Percentiles rank a stretch among this genome's conserved stretches.
Conservation (phyloP, 768 basidiomycete species). For the Boletus sp. region DNA sequence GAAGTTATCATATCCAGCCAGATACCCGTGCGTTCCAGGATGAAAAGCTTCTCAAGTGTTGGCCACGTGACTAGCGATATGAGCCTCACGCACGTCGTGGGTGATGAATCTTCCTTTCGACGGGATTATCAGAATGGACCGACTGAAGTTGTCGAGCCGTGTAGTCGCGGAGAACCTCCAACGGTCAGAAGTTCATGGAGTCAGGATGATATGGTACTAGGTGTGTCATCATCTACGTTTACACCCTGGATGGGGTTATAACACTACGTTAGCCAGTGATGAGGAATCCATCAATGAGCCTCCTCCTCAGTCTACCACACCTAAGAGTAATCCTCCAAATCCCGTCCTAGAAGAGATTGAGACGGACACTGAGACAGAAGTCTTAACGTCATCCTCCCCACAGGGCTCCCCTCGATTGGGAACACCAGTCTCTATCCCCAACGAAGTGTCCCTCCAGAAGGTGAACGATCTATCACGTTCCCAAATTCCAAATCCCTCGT, state of each 20-base stretch:
- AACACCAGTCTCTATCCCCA: background rate
- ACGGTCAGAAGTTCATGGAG: constrained; percentile 8
- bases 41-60: constrained; percentile 27
- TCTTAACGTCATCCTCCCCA: constrained; percentile 21
- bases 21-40: constrained; percentile 44
- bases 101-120: constrained; percentile 22
- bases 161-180: constrained; percentile 22
- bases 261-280: constrained; percentile 35
- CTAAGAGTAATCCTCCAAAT: constrained; percentile 18
- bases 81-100: constrained; percentile 23
- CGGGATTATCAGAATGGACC: constrained; percentile 26
- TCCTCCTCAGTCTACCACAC: constrained; percentile 26
- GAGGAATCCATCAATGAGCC: constrained; percentile 29
- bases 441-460: constrained; percentile 18
- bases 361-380: constrained; percentile 28
- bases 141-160: constrained; percentile 28
- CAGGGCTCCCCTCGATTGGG: constrained; percentile 17
- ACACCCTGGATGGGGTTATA: background rate
- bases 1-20: constrained; percentile 32
- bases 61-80: constrained; percentile 17
- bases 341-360: constrained; percentile 14
- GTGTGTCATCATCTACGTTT: constrained; percentile 11
- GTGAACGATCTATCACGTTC: constrained; percentile 16
- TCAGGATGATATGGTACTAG: constrained; percentile 18
- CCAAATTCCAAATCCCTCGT: background rate